Base-by-base conservation (phyloP, 768 basidiomycete genomes). In the Suillus subluteus region DNA sequence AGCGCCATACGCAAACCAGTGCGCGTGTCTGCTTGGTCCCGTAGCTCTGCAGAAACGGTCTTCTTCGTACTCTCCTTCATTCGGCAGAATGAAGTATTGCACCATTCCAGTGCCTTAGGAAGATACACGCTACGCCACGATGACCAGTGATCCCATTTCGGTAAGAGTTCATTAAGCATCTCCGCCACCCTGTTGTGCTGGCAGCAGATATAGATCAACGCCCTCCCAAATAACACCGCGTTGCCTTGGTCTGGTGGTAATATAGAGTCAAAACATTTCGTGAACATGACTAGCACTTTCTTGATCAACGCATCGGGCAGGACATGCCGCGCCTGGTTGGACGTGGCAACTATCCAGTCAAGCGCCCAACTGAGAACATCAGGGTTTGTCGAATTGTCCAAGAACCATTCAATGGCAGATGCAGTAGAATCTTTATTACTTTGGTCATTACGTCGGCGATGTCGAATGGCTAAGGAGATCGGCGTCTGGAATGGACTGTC, bases 341-440 rank as follows among this genome's bases (percentile, higher is more conserved):
- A 40, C 11, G 65, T 37, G 15, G 54, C 37, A 12, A 64, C 38
- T 6, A 71, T 56, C 35, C 71, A 23, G 8, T 52, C 26, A 15
- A 58, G 44, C 5, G 54, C 69, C 7, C 55, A 37, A 26, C 44
- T 21, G 48, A 50, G 6, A 55, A 65, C 44, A 16, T 70, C 66
- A 11, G 65, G 56, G 46, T 70, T 68, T 13, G 58, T 67, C 6
- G 66, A 71, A 38, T 44, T 70, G 38, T 71, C 61, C 12, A 71
- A 59, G 11, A 70, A 35, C 69, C 70, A 58, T 18, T 12, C 7
- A 21, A 58, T 37, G 21, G 35, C 21, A n/a, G 21, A 13, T n/a
- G 55, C 35, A 23, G 21, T 56, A 11, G 55, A 56, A 37, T n/a
- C 55, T n/a, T 13, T 11, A n/a, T n/a, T n/a, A n/a, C n/a, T n/a